Evolutionary conservation across 2,329 filamentous ascomycete genomes (phyloP).

Genomic region (Cladosporium austrohemisphaericum): DNA sequence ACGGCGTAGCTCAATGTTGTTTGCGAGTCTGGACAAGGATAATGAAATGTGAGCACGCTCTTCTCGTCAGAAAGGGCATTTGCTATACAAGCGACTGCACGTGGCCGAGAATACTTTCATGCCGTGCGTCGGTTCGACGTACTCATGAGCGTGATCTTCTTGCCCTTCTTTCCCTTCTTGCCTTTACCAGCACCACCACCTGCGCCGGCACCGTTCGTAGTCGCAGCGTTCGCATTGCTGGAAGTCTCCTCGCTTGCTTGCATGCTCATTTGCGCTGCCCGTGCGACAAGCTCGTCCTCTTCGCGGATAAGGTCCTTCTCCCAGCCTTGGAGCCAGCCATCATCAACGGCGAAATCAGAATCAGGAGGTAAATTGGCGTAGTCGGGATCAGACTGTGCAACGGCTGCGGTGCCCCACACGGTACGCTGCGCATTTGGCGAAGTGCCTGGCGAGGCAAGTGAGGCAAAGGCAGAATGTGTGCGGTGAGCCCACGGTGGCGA

Average conservation of each 20-base stretch:
- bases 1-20: too few species aligned
- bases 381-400: constrained; percentile 58
- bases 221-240: neutral
- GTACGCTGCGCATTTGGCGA: constrained; percentile 74
- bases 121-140: constrained; percentile 43
- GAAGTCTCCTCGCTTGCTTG: constrained; percentile 20
- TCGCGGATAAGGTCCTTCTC: constrained; percentile 71
- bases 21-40: too few species aligned
- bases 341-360: constrained; percentile 49
- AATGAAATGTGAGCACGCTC: too few species aligned
- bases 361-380: constrained; percentile 40
- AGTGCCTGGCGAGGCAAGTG: constrained; percentile 72
- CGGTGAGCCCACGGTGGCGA: constrained; percentile 53
- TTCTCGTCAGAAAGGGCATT: too few species aligned
- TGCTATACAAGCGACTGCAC: too few species aligned
- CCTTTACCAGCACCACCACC: constrained; percentile 29
- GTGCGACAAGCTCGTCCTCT: constrained; percentile 50
- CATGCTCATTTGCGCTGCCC: constrained; percentile 40
- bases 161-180: constrained; percentile 61
- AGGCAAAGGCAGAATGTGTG: constrained; percentile 59
- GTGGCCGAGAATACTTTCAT: too few species aligned
- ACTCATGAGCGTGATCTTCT: constrained; percentile 67
- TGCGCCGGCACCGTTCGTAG: constrained; percentile 16
- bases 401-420: constrained; percentile 83
- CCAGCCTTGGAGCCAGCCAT: constrained; percentile 85